phyloP scores from a whole-genome alignment of 768 basidiomycete species.

The Baorangia bicolor region DNA sequence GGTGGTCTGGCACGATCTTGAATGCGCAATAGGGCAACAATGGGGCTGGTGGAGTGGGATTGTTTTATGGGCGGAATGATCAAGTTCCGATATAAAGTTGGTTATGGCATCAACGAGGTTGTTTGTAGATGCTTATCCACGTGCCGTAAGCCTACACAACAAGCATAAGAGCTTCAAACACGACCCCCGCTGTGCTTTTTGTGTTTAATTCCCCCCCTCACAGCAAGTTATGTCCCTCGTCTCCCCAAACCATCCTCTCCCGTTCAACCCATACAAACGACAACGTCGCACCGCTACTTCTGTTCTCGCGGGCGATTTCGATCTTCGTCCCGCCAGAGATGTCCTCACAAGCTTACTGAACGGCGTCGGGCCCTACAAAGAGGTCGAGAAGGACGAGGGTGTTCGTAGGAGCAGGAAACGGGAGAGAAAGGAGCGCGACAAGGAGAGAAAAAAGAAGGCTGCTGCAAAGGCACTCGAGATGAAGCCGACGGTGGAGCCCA shows the following conservation, averaged over 20 bases:
- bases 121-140: slow-evolving; percentile 37
- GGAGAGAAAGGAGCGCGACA: slow-evolving; percentile 47
- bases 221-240: slow-evolving; percentile 23
- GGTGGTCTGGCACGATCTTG: neutral
- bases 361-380: slow-evolving; percentile 66
- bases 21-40: neutral
- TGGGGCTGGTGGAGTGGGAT: neutral
- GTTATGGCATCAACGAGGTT: slow-evolving; percentile 33
- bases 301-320: slow-evolving; percentile 75
- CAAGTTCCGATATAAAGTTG: slow-evolving; percentile 31
- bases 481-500: slow-evolving; percentile 20
- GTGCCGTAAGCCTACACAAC: slow-evolving; percentile 37
- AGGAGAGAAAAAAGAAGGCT: slow-evolving; percentile 46
- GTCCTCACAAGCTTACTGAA: slow-evolving; percentile 79
- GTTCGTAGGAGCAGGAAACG: slow-evolving; percentile 52
- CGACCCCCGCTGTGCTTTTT: slow-evolving; percentile 32
- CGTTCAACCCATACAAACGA: slow-evolving; percentile 32
- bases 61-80: neutral
- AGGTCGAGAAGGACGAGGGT: slow-evolving; percentile 61
- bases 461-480: slow-evolving; percentile 37
- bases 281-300: slow-evolving; percentile 66
- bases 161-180: slow-evolving; percentile 37
- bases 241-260: slow-evolving; percentile 9
- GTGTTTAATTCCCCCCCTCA: slow-evolving; percentile 17
- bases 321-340: slow-evolving; percentile 64